These are phyloP conservation scores for Globisporangium paddicum DNA, from an alignment of 352 stramenopile species.

Conservation along the genomic window DNA sequence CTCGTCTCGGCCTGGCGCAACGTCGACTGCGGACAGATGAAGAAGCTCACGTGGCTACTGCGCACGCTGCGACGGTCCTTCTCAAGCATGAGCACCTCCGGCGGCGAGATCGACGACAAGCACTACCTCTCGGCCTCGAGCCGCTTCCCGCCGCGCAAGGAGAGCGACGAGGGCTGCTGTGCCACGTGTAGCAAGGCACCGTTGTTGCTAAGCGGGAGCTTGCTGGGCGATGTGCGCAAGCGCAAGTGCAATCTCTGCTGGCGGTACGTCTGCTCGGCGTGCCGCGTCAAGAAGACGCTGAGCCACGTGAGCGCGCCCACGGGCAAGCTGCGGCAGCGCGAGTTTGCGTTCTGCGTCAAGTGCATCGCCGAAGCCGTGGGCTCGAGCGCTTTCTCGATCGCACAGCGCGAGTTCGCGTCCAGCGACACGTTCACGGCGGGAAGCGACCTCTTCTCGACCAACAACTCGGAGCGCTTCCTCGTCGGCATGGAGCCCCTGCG, in stretches of 20 bases:
- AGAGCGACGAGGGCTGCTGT: background rate
- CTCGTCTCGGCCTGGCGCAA: constrained; percentile 1
- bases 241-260: constrained; percentile 6
- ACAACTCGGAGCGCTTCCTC: constrained; percentile 1
- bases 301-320: background rate
- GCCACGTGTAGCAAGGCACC: constrained; percentile 1
- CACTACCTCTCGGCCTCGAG: background rate
- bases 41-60: constrained; percentile 75
- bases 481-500: background rate
- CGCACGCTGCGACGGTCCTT: constrained; percentile 85
- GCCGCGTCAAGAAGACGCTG: constrained; percentile 9
- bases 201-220: background rate
- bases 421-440: background rate
- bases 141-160: background rate
- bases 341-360: constrained; percentile 4
- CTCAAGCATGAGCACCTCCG: constrained; percentile 53
- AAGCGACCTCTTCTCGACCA: background rate
- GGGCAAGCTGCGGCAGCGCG: background rate
- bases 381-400: constrained; percentile 2
- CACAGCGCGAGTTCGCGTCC: background rate
- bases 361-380: background rate
- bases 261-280: constrained; percentile 5
- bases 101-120: constrained; percentile 41
- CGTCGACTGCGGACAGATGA: constrained; percentile 8
- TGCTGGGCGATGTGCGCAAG: constrained; percentile 2